Evolutionary conservation across 2,329 filamentous ascomycete species (phyloP), one percentile per base, ranked within the genome.

Genomic region (Pseudopithomyces chartarum): DNA sequence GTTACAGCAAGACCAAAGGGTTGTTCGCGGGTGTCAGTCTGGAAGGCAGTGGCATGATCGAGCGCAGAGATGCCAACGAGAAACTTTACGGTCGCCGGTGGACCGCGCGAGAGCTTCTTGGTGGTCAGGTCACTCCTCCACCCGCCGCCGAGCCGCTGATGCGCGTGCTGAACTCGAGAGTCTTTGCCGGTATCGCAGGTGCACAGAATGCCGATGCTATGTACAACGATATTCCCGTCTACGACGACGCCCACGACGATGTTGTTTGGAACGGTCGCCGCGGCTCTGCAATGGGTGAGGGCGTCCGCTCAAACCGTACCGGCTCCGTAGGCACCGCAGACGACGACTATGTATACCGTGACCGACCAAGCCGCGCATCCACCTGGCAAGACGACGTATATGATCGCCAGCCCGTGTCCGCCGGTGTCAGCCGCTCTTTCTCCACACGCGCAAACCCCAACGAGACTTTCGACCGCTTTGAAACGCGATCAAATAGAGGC

Each of bases 1-100:
- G 91, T 69, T 99, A 99, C 82, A 95, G 90, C 75, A 98, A 97
- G 80, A 99, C 95, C 12, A 98, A 97, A 81, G 95, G 95, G 19
- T 81, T 99, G 32, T 99, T 99, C 68, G 95, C 95, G 5, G 95
- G 95, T 72, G 93, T 99, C 46, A 96, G 91, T 66, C 81, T 99
- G 64, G 95, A 99, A 76, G 95, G 95, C 20, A 94, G 90, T 59
- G 92, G 91, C 52, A 89, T 99, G 63, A 91, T 98, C 61, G 95
- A 99, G 80, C 87, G 95, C 62, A 90, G 92, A 79, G 95, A 99
- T 77, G 95, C 95, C 66, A 99, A 99, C 73, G 90, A 97, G 79
- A 97, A 96, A 79, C 85, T 99, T 59, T 99, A 99, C 76, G 91
- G 91, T 60, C 86, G 89, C 56, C 87, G 90, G 59, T 85, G 91